These are phyloP conservation scores for Phlebiopsis gigantea DNA, from an alignment of 768 basidiomycete species.

Conservation along the genomic window DNA sequence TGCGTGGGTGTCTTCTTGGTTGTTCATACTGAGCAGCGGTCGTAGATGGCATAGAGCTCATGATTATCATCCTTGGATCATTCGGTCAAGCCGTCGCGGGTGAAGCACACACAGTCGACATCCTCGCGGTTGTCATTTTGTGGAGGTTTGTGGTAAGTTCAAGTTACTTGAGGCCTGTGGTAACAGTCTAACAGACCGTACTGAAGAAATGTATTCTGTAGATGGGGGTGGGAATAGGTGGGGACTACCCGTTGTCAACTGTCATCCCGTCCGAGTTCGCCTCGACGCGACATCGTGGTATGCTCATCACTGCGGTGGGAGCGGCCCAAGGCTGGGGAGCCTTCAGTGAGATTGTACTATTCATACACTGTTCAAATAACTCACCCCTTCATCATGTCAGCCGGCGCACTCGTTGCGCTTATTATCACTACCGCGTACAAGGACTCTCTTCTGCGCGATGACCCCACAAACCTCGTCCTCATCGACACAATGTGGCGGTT, in stretches of 20 bases:
- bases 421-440: slow-evolving; percentile 37
- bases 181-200: slow-evolving; percentile 18
- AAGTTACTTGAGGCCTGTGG: slow-evolving; percentile 11
- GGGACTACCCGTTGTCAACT: slow-evolving; percentile 36
- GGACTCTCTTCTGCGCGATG: slow-evolving; percentile 34
- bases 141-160: slow-evolving; percentile 28
- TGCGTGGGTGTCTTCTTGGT: not conserved
- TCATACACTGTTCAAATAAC: not conserved
- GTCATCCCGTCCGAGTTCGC: slow-evolving; percentile 45
- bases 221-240: slow-evolving; percentile 5
- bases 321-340: slow-evolving; percentile 42
- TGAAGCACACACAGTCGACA: slow-evolving; percentile 29
- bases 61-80: slow-evolving; percentile 33
- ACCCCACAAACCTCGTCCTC: slow-evolving; percentile 15
- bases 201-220: slow-evolving; percentile 24
- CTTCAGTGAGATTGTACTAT: slow-evolving; percentile 17
- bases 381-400: slow-evolving; percentile 25
- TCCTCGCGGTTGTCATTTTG: slow-evolving; percentile 38
- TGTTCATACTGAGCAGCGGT: not conserved
- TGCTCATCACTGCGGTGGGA: slow-evolving; percentile 45
- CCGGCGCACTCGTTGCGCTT: slow-evolving; percentile 61
- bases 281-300: slow-evolving; percentile 36
- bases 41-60: slow-evolving; percentile 41
- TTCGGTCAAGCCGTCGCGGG: slow-evolving; percentile 35
- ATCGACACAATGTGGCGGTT: slow-evolving; percentile 53